Conservation (phyloP, 2,329 filamentous ascomycete genomes). For the Pseudogymnoascus sp. region DNA sequence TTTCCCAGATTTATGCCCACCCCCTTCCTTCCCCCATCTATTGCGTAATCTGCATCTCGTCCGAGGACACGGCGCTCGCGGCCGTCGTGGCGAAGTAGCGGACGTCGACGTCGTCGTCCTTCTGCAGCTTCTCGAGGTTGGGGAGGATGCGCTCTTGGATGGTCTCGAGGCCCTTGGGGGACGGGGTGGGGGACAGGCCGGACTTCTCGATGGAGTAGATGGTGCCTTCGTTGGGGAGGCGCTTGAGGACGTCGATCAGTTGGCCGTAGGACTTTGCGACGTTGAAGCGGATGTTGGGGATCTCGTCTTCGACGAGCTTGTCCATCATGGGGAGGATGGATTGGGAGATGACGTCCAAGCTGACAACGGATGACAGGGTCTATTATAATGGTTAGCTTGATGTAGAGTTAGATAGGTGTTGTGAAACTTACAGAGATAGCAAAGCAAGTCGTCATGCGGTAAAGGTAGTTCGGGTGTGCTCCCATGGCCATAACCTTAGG, state of each 20-base stretch:
- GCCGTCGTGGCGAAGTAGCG: conserved; percentile 95
- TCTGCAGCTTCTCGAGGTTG: conserved; percentile 87
- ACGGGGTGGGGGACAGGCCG: conserved; percentile 51
- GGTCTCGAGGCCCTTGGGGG: conserved; percentile 64
- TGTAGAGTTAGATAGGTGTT: not conserved
- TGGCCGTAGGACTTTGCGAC: conserved; percentile 95
- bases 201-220: conserved; percentile 78
- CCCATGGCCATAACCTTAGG: conserved; percentile 99
- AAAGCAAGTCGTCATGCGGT: conserved; percentile 99
- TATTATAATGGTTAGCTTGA: conserved; percentile 33
- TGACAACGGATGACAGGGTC: conserved; percentile 90
- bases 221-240: conserved; percentile 80
- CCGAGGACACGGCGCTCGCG: conserved; percentile 43
- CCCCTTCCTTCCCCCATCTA: conserved; percentile 20
- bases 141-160: conserved; percentile 82
- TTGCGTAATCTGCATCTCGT: conserved; percentile 46
- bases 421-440: conserved; percentile 77
- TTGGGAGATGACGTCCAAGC: conserved; percentile 82
- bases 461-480: conserved; percentile 95
- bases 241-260: conserved; percentile 83
- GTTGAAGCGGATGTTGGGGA: conserved; percentile 99
- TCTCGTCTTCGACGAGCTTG: conserved; percentile 86
- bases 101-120: conserved; percentile 96
- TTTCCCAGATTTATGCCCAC: conserved; percentile 8
- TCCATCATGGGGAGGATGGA: conserved; percentile 95